phyloP scores from a whole-genome alignment of 1,284 basidiomycete species.

The Fereydounia khargensis region DNA sequence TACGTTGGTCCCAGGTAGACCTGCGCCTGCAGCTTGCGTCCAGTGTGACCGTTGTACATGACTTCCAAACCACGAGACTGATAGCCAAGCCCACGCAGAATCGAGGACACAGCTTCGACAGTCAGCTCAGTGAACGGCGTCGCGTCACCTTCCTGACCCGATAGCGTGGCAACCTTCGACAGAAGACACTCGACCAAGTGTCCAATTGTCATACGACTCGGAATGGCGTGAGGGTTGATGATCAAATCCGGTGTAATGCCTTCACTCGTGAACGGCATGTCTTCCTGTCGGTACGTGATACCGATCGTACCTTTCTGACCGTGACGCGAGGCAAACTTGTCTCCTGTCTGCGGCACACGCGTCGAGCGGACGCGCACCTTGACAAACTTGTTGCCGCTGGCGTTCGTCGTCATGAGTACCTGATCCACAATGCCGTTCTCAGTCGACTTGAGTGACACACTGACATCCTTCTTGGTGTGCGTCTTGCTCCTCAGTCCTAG shows the following conservation, averaged over 20 bases:
- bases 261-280: slow-evolving; percentile 98
- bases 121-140: slow-evolving; percentile 96
- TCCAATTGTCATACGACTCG: slow-evolving; percentile 96
- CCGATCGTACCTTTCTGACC: slow-evolving; percentile 99
- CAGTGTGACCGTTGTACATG: slow-evolving; percentile 95
- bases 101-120: slow-evolving; percentile 97
- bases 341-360: slow-evolving; percentile 89
- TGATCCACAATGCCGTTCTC: slow-evolving; percentile 95
- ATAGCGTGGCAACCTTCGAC: slow-evolving; percentile 75
- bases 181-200: slow-evolving; percentile 99
- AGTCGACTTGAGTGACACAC: slow-evolving; percentile 47
- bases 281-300: slow-evolving; percentile 94
- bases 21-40: slow-evolving; percentile 91
- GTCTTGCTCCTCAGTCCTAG: slow-evolving; percentile 24
- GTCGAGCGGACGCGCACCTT: slow-evolving; percentile 99
- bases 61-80: slow-evolving; percentile 97
- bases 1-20: slow-evolving; percentile 99
- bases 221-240: slow-evolving; percentile 99
- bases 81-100: slow-evolving; percentile 92
- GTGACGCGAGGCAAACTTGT: slow-evolving; percentile 97
- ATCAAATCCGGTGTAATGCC: slow-evolving; percentile 95
- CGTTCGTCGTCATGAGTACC: slow-evolving; percentile 91
- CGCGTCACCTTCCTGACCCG: slow-evolving; percentile 83
- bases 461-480: slow-evolving; percentile 63
- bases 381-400: slow-evolving; percentile 88